Conservation (phyloP, 139 green algal genomes). For the Auxenochlorella pyrenoidosa region DNA sequence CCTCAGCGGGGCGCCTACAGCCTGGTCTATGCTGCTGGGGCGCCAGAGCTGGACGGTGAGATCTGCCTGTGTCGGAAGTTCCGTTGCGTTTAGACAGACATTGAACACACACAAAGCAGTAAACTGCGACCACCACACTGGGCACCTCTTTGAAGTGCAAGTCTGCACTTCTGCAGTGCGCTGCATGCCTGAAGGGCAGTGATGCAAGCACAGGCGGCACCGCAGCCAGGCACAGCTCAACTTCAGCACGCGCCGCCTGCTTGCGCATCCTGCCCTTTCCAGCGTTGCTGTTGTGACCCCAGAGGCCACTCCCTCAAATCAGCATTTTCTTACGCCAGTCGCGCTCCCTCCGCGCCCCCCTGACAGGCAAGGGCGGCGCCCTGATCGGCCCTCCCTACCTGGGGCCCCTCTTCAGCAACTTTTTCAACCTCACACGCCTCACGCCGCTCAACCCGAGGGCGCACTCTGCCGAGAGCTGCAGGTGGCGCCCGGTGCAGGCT, state of each 20-base stretch:
- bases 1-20: neutral
- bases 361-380: constrained; percentile 4
- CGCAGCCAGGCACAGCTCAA: too few relatives aligned
- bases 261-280: too few relatives aligned
- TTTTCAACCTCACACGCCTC: neutral
- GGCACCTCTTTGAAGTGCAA: too few relatives aligned
- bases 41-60: constrained; percentile 22
- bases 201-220: too few relatives aligned
- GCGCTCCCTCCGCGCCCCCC: neutral
- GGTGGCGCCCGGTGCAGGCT: neutral
- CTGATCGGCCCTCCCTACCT: constrained; percentile 23
- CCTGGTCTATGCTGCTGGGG: constrained; percentile 2
- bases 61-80: too few relatives aligned
- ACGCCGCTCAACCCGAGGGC: neutral
- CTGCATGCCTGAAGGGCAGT: too few relatives aligned
- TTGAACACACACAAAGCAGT: too few relatives aligned
- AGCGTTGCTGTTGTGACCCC: too few relatives aligned
- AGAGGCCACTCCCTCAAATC: too few relatives aligned
- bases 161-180: too few relatives aligned
- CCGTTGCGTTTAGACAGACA: neutral
- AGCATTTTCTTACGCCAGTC: too few relatives aligned
- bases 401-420: neutral
- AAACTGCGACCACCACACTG: neutral
- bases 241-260: too few relatives aligned
- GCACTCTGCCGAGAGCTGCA: neutral